Evolutionary conservation across 148 eudicot species (phyloP), one percentile per base, ranked within the genome.

Genomic region (Nepenthes mirabilis): DNA sequence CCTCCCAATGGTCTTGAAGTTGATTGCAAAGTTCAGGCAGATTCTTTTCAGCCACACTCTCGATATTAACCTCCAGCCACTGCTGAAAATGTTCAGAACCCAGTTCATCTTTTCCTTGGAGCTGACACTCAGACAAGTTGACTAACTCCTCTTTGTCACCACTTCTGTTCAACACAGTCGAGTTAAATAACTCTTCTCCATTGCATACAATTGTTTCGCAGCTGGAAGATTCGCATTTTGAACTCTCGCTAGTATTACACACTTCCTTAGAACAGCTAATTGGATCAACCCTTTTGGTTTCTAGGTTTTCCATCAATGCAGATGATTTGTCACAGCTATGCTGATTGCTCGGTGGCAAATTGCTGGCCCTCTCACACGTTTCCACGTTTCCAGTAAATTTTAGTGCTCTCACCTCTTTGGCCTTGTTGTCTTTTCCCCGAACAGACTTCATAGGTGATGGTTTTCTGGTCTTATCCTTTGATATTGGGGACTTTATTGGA

Each of bases 271-370:
- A 75, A 61, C 71, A 91, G 73, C 95, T 83, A 13, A 90, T 85
- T 1, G 81, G 86, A 75, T 91, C 98, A 58, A 91, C 94, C 66
- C 86, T 70, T 74, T 88, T 88, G 54, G 95, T 83, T 79, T 80
- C 90, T 40, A 83, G 93, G 61, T 70, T 76, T 64, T 85, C 80
- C 12, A 77, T 67, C 0, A 77, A 60, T 13, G 73, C 64, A 35
- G 80, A 62, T 47, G 82, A 68, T 55, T 70, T 73, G 57, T 75
- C 81, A 33, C 59, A 68, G 58, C 52, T 74, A 36, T 59, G 63
- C 5, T 65, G 72, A 66, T 58, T 75, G n/a, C 60, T 48, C 12
- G 68, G 79, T 47, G 52, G 64, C 52, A 34, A 62, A 43, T 69
- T 66, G 34, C 55, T 62, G 14, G 52, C 57, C 37, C 61, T 72